Evolutionary conservation across 2,329 filamentous ascomycete species (phyloP).

Genomic region (Trichoderma arundinaceum): DNA sequence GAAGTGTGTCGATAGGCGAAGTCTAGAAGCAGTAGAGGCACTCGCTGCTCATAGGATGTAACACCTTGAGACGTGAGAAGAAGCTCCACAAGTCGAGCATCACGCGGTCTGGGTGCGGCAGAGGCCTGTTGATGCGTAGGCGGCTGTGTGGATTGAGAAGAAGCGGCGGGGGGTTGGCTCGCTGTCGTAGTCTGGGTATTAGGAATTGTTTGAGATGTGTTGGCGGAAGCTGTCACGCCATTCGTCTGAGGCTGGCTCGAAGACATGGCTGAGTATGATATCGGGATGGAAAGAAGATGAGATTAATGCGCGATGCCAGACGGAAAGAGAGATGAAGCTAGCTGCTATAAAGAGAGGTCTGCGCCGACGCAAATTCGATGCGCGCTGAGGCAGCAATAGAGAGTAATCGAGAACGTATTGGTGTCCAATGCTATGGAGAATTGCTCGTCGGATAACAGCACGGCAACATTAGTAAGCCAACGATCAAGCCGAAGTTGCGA

Average conservation of each 20-base stretch:
- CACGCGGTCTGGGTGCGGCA: slow-evolving; percentile 67
- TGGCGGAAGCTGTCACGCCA: slow-evolving; percentile 52
- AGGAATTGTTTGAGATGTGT: slow-evolving; percentile 45
- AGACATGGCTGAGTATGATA: slow-evolving; percentile 39
- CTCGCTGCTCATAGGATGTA: slow-evolving; percentile 78
- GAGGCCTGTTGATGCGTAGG: slow-evolving; percentile 40
- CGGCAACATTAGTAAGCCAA: neutral
- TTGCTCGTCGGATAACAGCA: neutral
- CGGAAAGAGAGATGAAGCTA: slow-evolving; percentile 4
- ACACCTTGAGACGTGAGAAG: slow-evolving; percentile 80
- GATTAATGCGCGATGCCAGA: neutral
- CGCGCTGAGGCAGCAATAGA: neutral
- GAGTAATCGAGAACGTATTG: neutral
- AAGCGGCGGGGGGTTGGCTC: slow-evolving; percentile 39
- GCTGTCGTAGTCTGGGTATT: slow-evolving; percentile 46
- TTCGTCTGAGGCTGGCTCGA: slow-evolving; percentile 58
- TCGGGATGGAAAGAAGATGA: neutral
- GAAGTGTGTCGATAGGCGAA: slow-evolving; percentile 85
- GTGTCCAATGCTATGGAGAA: no score
- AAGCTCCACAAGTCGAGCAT: slow-evolving; percentile 79
- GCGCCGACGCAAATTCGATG: neutral
- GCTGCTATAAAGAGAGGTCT: neutral
- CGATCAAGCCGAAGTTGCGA: neutral
- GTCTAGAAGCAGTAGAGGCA: slow-evolving; percentile 81
- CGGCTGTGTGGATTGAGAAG: slow-evolving; percentile 34